Evolutionary conservation across 768 basidiomycete genomes (phyloP).

Genomic region (Trametes maxima): DNA sequence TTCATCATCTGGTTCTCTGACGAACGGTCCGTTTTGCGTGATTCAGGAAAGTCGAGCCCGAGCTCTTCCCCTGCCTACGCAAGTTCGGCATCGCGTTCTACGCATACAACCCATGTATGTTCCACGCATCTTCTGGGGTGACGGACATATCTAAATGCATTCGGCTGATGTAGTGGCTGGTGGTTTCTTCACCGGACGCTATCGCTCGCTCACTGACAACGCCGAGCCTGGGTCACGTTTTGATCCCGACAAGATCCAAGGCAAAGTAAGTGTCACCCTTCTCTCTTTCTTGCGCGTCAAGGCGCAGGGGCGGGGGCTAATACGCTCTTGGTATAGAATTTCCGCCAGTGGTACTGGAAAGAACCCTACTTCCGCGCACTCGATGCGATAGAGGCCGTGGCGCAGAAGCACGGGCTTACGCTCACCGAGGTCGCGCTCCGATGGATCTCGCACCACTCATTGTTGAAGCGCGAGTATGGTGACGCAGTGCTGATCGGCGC

Average conservation of each 20-base stretch:
- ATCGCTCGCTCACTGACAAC: slow-evolving; percentile 37
- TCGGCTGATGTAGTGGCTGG: slow-evolving; percentile 34
- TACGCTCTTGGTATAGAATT: slow-evolving; percentile 18
- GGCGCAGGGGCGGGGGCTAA: too few relatives aligned
- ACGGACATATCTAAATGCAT: not conserved
- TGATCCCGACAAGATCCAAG: slow-evolving; percentile 48
- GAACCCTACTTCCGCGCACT: slow-evolving; percentile 55
- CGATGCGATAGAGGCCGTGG: slow-evolving; percentile 45
- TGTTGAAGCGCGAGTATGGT: slow-evolving; percentile 47
- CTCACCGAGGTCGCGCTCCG: slow-evolving; percentile 46
- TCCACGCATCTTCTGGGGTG: too few relatives aligned
- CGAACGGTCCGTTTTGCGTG: not conserved
- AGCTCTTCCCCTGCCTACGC: slow-evolving; percentile 46
- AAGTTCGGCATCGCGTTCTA: slow-evolving; percentile 45
- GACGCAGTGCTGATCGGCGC: slow-evolving; percentile 69
- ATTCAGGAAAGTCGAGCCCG: slow-evolving; percentile 35
- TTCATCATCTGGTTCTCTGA: not conserved
- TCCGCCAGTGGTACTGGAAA: slow-evolving; percentile 49
- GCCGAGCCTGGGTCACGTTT: slow-evolving; percentile 58
- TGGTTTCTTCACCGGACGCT: slow-evolving; percentile 45
- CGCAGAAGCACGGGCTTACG: slow-evolving; percentile 41
- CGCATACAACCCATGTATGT: slow-evolving; percentile 43
- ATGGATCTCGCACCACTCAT: slow-evolving; percentile 52
- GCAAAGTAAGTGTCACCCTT: slow-evolving; percentile 37
- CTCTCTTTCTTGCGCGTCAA: not conserved